Evolutionary conservation across 169 alveolate genomes (phyloP), one percentile per base, ranked within the genome.

Genomic region (Babesia ovis): DNA sequence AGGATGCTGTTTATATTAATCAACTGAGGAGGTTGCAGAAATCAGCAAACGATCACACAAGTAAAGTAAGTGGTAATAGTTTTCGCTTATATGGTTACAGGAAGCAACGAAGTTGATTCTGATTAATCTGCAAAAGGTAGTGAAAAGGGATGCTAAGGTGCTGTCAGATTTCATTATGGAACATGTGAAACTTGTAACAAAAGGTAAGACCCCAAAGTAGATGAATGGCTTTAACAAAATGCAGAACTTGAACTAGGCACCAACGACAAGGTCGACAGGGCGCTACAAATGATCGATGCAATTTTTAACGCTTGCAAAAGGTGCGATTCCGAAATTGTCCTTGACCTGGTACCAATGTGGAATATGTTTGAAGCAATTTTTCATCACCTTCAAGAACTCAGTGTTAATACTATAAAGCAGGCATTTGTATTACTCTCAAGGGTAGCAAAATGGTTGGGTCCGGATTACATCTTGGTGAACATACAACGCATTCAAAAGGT

Each of bases 311-410:
- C 25, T 2, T 27, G 59, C 35, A 50, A 34, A 32, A 43, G 51
- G 34, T 23, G 37, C 34, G 42, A 35, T 4, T 37, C 59, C 22
- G 61, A 32, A 20, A 42, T 37, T n/a, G 59, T 64, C 12, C 18
- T 64, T 39, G 74, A 64, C 61, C 50, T 64, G 23, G 62, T 22
- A 34, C 74, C 74, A 22, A 31, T 64, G 46, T 64, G 74, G 74
- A 50, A 25, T 18, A 64, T 64, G 74, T 32, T 64, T 16, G 54
- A 48, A n/a, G n/a, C 41, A 3, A 11, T 64, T 11, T 64, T 64
- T 42, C 46, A 64, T n/a, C 43, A 37, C 4, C 32, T 64, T 8
- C 41, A 11, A 35, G 61, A 25, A 23, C 37, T n/a, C n/a, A 42
- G 27, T 16, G 25, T 4, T 6, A 8, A 29, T 2, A 64, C 74